A percentile compares a stretch with the other conserved stretches of the same genome.
These are phyloP conservation scores for Suillus cothurnatus DNA, from an alignment of 768 basidiomycete genomes.

Conservation along the genomic window DNA sequence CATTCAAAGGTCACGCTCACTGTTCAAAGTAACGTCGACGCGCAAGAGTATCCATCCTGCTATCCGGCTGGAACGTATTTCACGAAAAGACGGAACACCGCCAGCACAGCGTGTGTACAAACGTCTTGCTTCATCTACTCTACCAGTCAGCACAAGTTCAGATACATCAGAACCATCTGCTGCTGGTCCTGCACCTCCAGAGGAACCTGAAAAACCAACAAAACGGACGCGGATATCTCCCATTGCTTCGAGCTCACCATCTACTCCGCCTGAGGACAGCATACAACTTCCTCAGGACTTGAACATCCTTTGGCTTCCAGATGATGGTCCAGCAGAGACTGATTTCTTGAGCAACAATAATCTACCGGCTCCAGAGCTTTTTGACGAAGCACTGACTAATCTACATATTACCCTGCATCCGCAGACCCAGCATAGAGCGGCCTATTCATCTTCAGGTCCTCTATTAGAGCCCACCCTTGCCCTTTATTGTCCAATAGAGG, in stretches of 20 bases:
- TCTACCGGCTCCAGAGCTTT: constrained; percentile 73
- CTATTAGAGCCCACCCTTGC: constrained; percentile 81
- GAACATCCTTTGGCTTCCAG: constrained; percentile 69
- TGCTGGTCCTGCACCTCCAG: constrained; percentile 1
- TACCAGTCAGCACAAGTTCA: not conserved
- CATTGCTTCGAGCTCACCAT: not conserved
- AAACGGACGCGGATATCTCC: constrained; percentile 1
- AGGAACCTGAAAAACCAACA: constrained; percentile 10
- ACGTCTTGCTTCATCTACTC: constrained; percentile 13
- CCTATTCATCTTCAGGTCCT: constrained; percentile 56
- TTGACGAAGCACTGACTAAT: constrained; percentile 77
- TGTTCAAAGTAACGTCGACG: constrained; percentile 28
- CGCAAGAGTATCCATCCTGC: constrained; percentile 27
- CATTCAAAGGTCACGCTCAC: constrained; percentile 35
- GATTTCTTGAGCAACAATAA: constrained; percentile 33
- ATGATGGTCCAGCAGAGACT: constrained; percentile 22
- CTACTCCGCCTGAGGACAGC: constrained; percentile 22
- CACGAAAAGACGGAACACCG: constrained; percentile 27
- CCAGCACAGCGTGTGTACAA: constrained; percentile 12
- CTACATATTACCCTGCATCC: constrained; percentile 79
- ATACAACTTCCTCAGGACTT: constrained; percentile 56
- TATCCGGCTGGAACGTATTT: constrained; percentile 15
- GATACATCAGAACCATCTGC: constrained; percentile 1
- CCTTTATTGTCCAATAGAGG: constrained; percentile 80
- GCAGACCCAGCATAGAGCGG: constrained; percentile 74